phyloP scores from a whole-genome alignment of 1,139 yeast genomes.

The Kluyveromyces sp. region DNA sequence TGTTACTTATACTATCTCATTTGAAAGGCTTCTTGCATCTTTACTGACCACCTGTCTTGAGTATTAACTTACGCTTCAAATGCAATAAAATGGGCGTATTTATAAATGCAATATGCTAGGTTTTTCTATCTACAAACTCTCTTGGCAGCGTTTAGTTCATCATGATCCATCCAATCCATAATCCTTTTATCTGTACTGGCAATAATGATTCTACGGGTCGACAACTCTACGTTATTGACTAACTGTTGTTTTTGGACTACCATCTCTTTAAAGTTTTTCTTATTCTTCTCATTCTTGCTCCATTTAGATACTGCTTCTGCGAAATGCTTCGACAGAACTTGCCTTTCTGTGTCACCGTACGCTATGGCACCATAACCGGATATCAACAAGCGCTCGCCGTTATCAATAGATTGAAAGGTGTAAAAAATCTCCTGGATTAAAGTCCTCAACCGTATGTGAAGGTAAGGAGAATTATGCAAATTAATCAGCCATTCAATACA shows the following conservation, averaged over 20 bases:
- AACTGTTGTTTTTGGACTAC: constrained; percentile 35
- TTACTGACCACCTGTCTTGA: too few species aligned
- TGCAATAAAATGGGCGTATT: background rate
- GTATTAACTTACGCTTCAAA: too few species aligned
- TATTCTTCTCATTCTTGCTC: constrained; percentile 18
- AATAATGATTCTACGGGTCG: constrained; percentile 40
- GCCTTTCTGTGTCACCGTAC: constrained; percentile 37
- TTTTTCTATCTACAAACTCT: constrained; percentile 30
- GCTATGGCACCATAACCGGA: constrained; percentile 58
- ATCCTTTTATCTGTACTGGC: constrained; percentile 47
- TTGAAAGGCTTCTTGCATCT: background rate
- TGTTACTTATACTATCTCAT: background rate
- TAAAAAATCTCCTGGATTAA: constrained; percentile 41
- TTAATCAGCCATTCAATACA: constrained; percentile 65
- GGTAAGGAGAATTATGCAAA: constrained; percentile 44
- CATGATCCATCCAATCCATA: constrained; percentile 53
- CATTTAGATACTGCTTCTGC: constrained; percentile 14
- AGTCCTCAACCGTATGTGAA: constrained; percentile 37
- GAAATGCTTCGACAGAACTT: constrained; percentile 28
- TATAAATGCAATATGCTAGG: background rate
- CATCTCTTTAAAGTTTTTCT: constrained; percentile 21
- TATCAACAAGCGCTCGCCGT: constrained; percentile 55
- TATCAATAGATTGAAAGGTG: constrained; percentile 47
- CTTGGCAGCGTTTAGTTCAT: constrained; percentile 39
- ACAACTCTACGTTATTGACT: constrained; percentile 42